Base-by-base conservation (phyloP, 2,329 filamentous ascomycete genomes). In the Colletotrichum viniferum region DNA sequence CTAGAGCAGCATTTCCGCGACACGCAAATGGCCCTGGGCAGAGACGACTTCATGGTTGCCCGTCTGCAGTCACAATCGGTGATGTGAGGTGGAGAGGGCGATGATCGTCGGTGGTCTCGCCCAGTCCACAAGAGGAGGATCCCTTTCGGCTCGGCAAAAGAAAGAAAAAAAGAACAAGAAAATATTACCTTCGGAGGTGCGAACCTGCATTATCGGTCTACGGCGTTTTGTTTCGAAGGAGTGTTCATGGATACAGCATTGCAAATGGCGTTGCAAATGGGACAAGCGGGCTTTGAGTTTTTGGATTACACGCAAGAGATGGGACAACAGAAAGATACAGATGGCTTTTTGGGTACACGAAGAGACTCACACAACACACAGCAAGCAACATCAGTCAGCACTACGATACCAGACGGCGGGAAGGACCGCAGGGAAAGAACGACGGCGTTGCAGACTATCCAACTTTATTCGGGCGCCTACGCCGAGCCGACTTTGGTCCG, bases 1-100 rank as follows among this genome's bases (percentile, higher is more conserved):
- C 68, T 71, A 71, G 61, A 30, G 68, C 68, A 62, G 72, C 55
- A 10, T 13, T 72, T 74, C 52, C 52, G 68, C 30, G 72, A 67
- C 58, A 56, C n/a, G 21, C 30, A 48, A 34, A 21, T 34, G 8
- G 26, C 13, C 2, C 38, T 38, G 34, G 12, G n/a, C 34, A 18
- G 34, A 30, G 18, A 14, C 60, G 62, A 65, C 36, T 10, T 4
- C 34, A 48, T 18, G 62, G 21, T 48, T 16, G 13, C 36, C n/a
- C 32, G 21, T 63, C 30, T 34, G 60, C 60, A 34, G 60, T 36
- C n/a, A 32, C 30, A 36, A n/a, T 32, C n/a, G 28, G 28, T n/a
- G 60, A 62, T 36, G 30, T 24, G 43, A 55, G 16, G 63, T 55
- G 26, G 38, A 43, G 64, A 18, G n/a, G 60, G 38, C 38, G 64